Percentiles rank a stretch among this genome's conserved stretches.
phyloP scores from a whole-genome alignment of 208 protist species.

The Acanthamoeba triangularis region DNA sequence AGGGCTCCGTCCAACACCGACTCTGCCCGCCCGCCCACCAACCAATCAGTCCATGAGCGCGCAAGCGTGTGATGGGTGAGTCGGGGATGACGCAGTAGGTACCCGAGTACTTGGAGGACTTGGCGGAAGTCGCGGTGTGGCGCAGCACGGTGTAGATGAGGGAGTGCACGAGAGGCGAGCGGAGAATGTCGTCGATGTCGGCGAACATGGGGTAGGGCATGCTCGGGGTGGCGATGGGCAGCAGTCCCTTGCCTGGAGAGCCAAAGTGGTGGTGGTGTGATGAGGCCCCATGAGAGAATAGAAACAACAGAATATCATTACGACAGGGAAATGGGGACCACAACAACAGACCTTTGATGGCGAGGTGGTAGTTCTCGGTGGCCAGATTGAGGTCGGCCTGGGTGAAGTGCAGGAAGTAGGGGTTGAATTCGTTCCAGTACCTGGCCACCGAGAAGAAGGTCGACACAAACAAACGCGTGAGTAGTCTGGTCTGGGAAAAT shows the following conservation, averaged over 20 bases:
- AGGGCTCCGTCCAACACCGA: not conserved
- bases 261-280: not conserved
- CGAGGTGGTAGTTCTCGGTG: constrained; percentile 60
- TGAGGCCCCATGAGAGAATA: not conserved
- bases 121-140: no score
- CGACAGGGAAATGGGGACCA: not conserved
- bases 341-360: not conserved
- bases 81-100: not conserved
- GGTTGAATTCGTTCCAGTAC: constrained; percentile 70
- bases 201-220: not conserved
- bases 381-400: constrained; percentile 9
- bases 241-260: not conserved
- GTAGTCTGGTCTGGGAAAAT: not conserved
- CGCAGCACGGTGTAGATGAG: constrained; percentile 22
- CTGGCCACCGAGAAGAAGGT: not conserved
- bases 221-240: constrained; percentile 40
- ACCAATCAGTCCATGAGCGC: not conserved
- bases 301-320: not conserved
- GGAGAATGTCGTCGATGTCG: constrained; percentile 28
- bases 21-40: not conserved
- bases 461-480: not conserved
- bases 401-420: constrained; percentile 67
- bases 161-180: constrained; percentile 24
- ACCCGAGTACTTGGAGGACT: not conserved
- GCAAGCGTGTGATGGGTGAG: not conserved